Conservation (phyloP, 2,329 filamentous ascomycete species). For the Microascus cirrosus region DNA sequence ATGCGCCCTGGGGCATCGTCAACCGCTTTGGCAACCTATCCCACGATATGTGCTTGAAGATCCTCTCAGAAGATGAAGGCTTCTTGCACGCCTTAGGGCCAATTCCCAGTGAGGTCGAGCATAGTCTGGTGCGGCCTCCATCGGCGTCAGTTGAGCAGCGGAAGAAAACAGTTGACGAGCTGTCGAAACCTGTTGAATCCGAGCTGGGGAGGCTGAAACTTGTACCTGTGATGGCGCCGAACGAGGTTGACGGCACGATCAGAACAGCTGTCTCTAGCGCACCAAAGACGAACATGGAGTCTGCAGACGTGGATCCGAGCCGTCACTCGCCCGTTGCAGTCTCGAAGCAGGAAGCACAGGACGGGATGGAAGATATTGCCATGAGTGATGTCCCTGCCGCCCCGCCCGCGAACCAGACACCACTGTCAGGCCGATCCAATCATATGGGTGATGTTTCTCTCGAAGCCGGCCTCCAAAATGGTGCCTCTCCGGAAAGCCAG, state of each 20-base stretch:
- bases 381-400: slow-evolving; percentile 8
- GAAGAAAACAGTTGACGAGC: background rate
- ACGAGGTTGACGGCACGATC: background rate
- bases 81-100: slow-evolving; percentile 12
- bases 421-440: background rate
- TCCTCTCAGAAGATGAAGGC: slow-evolving; percentile 32
- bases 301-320: slow-evolving; percentile 20
- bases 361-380: slow-evolving; percentile 15
- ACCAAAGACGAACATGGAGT: slow-evolving; percentile 21
- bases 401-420: background rate
- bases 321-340: slow-evolving; percentile 8
- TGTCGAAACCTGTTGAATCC: background rate
- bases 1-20: slow-evolving; percentile 28
- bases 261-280: slow-evolving; percentile 6
- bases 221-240: background rate
- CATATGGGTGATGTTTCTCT: background rate
- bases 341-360: background rate
- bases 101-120: background rate
- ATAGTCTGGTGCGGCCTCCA: background rate
- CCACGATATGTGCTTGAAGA: slow-evolving; percentile 34
- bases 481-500: slow-evolving; percentile 7
- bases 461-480: background rate
- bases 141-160: background rate
- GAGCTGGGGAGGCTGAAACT: background rate
- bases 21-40: slow-evolving; percentile 34